Evolutionary conservation across 495 filamentous ascomycete species (phyloP).

Genomic region (Penicillium manginii): DNA sequence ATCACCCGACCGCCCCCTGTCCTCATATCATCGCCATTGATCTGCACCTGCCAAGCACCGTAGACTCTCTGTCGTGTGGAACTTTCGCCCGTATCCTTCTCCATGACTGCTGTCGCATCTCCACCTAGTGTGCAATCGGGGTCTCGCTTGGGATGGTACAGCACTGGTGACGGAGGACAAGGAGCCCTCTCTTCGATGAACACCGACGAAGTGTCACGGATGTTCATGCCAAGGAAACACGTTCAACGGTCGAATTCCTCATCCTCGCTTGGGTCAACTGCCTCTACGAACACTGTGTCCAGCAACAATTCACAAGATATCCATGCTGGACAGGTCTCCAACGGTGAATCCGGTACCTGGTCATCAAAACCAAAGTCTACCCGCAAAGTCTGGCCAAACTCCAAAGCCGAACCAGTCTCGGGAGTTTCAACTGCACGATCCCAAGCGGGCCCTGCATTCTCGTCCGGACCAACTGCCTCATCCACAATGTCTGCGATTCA

Average conservation of each 20-base stretch:
- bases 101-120: constrained; percentile 97
- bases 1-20: constrained; percentile 2
- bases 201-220: constrained; percentile 82
- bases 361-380: constrained; percentile 68
- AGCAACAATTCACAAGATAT: constrained; percentile 45
- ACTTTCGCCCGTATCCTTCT: constrained; percentile 41
- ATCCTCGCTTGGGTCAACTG: constrained; percentile 64
- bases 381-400: constrained; percentile 72
- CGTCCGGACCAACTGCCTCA: constrained; percentile 67
- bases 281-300: constrained; percentile 57
- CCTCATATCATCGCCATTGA: background rate
- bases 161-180: constrained; percentile 72
- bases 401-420: constrained; percentile 69
- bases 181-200: constrained; percentile 78
- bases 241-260: constrained; percentile 85
- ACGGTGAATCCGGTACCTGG: constrained; percentile 54
- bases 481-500: constrained; percentile 75
- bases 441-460: constrained; percentile 64
- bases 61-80: constrained; percentile 17
- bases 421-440: constrained; percentile 64
- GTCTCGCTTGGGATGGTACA: constrained; percentile 63
- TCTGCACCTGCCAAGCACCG: constrained; percentile 24
- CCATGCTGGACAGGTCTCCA: constrained; percentile 50
- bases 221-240: constrained; percentile 85
- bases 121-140: constrained; percentile 84